Base-by-base conservation (phyloP, 1,139 yeast species). In the Scheffersomyces parashehatae region DNA sequence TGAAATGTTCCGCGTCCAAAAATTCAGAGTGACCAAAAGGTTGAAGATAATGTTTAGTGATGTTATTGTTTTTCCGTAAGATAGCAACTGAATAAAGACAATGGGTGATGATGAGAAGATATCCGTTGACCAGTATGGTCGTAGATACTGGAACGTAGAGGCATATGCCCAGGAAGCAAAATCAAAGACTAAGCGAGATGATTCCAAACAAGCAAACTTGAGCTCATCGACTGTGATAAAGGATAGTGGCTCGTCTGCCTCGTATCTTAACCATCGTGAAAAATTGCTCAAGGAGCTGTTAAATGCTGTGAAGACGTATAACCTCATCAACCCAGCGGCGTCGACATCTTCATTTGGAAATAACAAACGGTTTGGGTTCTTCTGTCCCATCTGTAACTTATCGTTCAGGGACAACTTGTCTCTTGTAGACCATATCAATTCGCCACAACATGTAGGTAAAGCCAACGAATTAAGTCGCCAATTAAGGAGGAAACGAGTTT, bases 361-460 rank as follows among this genome's bases (percentile, higher is more conserved):
- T 33, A 74, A 81, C 40, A 89, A 89, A 37, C 76, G 82, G 51
- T 86, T 86, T 51, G 97, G 97, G 2, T 90, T 90, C 62, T 79
- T 81, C 54, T 91, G 98, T 64, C 88, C 86, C 13, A 67, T 81
- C 2, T 91, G 98, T 61, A 81, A 85, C 53, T 64, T 87, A 50
- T 85, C 95, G 2, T 90, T 81, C 64, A 80, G 88, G 56, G 97
- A 91, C 62, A 85, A 86, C 44, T 68, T 89, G 54, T 85, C 89
- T 46, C 83, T 83, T 59, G 75, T 89, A 5, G 95, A 90, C 58
- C 98, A 91, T 65, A 70, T 89, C 56, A 89, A 88, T 56, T 82
- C 90, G 30, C 83, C 82, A 5, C 80, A 74, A 40, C 93, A 85
- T 63, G 60, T 67, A 1, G 48, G 54, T 10, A 69, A 60, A 40